Conservation (phyloP, 2,329 filamentous ascomycete species). For the Sporothrix curviconia region DNA sequence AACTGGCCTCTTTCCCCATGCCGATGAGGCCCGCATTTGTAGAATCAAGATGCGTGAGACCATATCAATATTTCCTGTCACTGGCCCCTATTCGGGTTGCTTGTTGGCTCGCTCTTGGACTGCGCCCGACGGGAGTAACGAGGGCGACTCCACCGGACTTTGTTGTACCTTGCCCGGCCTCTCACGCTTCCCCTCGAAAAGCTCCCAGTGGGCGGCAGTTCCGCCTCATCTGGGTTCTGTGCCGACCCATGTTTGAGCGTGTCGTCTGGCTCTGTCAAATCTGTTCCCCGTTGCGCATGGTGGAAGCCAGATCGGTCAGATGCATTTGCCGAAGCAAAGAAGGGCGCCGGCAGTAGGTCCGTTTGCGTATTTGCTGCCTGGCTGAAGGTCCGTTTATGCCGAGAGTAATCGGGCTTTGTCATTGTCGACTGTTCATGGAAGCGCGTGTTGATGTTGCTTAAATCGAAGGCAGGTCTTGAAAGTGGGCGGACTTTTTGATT, state of each 20-base stretch:
- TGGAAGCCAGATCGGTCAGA: constrained; percentile 10
- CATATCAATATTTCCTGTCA: background rate
- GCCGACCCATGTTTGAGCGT: background rate
- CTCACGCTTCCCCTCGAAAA: background rate
- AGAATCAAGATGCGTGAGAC: too few species aligned
- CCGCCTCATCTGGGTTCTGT: background rate
- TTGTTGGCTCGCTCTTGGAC: constrained; percentile 38
- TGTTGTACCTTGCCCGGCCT: constrained; percentile 12
- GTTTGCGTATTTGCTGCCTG: too few species aligned
- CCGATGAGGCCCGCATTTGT: background rate
- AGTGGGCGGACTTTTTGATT: background rate
- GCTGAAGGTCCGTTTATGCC: constrained; percentile 7
- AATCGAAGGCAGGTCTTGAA: constrained; percentile 4
- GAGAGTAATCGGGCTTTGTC: background rate
- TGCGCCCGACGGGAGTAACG: constrained; percentile 39
- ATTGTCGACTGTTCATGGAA: too few species aligned
- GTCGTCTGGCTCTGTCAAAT: constrained; percentile 12
- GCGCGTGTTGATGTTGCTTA: background rate
- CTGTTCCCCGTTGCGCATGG: constrained; percentile 13
- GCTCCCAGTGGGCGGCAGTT: background rate
- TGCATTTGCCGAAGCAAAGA: too few species aligned
- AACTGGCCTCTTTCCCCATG: background rate
- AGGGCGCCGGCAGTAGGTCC: too few species aligned
- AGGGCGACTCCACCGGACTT: constrained; percentile 19
- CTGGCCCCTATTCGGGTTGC: background rate